Evolutionary conservation across 2,329 filamentous ascomycete genomes (phyloP).

Genomic region (Fusarium coicis): DNA sequence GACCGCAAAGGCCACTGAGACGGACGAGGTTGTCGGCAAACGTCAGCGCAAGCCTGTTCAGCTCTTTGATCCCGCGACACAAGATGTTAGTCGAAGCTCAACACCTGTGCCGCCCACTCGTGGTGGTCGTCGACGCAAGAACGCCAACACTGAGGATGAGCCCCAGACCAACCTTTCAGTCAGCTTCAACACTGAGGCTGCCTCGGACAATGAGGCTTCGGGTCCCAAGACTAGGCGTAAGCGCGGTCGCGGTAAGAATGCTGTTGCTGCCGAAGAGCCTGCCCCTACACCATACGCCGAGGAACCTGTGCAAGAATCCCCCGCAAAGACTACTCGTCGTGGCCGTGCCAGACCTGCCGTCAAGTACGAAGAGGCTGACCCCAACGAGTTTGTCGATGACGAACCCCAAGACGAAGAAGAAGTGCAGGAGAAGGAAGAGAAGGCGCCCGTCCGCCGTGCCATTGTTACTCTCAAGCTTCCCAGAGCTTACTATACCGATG

Average conservation of each 20-base stretch:
- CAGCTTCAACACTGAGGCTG: slow-evolving; percentile 50
- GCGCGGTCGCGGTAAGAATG: slow-evolving; percentile 45
- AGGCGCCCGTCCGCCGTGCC: slow-evolving; percentile 46
- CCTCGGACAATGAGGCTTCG: slow-evolving; percentile 47
- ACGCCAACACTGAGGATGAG: slow-evolving; percentile 46
- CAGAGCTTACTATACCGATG: slow-evolving; percentile 52
- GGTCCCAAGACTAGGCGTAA: slow-evolving; percentile 47
- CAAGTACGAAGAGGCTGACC: slow-evolving; percentile 45
- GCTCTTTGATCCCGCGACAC: slow-evolving; percentile 61
- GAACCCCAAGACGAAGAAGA: slow-evolving; percentile 35
- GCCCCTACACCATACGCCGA: slow-evolving; percentile 32
- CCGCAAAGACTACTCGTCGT: slow-evolving; percentile 41
- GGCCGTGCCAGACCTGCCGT: slow-evolving; percentile 41
- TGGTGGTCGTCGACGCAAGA: slow-evolving; percentile 47
- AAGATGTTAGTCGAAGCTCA: slow-evolving; percentile 62
- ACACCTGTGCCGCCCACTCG: slow-evolving; percentile 56
- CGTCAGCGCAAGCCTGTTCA: slow-evolving; percentile 64
- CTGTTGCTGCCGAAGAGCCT: slow-evolving; percentile 41
- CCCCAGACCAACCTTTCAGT: slow-evolving; percentile 42
- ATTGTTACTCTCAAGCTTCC: slow-evolving; percentile 55
- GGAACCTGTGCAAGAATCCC: slow-evolving; percentile 32
- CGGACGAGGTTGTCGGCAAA: slow-evolving; percentile 63
- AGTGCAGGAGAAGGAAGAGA: slow-evolving; percentile 39
- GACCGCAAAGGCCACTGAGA: slow-evolving; percentile 68
- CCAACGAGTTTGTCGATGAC: slow-evolving; percentile 45